Evolutionary conservation across 2,329 filamentous ascomycete species (phyloP), one percentile per base, ranked within the genome.

Genomic region (Aspergillus udagawae): DNA sequence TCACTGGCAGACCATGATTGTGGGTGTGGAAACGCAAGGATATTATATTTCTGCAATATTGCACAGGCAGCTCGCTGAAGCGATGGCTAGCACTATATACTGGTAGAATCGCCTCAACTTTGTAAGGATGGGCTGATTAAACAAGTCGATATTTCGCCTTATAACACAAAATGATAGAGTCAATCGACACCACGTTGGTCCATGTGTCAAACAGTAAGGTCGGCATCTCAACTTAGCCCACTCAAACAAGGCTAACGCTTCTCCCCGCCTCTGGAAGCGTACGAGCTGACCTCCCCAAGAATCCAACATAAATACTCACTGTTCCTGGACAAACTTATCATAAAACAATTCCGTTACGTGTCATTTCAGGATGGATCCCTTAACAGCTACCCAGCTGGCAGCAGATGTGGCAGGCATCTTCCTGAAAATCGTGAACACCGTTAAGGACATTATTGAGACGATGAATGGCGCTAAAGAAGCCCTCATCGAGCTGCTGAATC

Each of bases 381-480:
- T 53, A n/a, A n/a, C 52, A 3, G 35, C 42, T 8, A 44, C 52
- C 12, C 42, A 53, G 44, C 8, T 35, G 8, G 52, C 52, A 6
- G 42, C 42, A 14, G 52, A 45, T 20, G 28, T 53, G 9, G 52
- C 52, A 20, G 52, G 52, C 21, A 42, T 53, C n/a, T 53, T 53
- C 21, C 8, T 53, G 7, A 35, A 32, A 9, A 41, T 49, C 9
- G 52, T 53, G 21, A 20, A 29, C 3, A 48, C 38, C 8, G 44
- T 44, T 9, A 53, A 53, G 20, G 41, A 49, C 2, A 7, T 48
- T 23, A 53, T 53, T 42, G 52, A 53, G 20, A 53, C 52, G 7
- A 53, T 53, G 52, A 47, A 53, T 17, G 52, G 52, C 12, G 52
- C 52, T 9, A 17, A 41, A 25, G 41, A 47, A 5, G 52, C 52